Base-by-base conservation (phyloP, 139 green algal genomes). In the Bryopsis sp. region DNA sequence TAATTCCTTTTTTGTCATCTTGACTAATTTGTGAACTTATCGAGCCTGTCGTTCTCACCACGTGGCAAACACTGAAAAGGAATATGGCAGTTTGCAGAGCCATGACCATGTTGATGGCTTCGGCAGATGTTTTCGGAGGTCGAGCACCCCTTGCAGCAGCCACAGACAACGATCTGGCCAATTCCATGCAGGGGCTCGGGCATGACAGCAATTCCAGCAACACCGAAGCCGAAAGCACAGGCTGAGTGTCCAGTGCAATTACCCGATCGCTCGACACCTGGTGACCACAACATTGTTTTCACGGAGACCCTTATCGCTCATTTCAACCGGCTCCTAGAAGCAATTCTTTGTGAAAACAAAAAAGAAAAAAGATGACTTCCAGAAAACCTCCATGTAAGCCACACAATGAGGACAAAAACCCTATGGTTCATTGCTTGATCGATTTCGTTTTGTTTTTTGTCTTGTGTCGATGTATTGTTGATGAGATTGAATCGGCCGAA, bases 241-340 rank as follows among this genome's bases (percentile, higher is more conserved):
- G 59, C 15, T 29, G 59, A 28, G 59, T 67, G 33, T 67, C 59
- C 59, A 67, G 33, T 47, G 59, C 59, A 67, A 67, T 67, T 29
- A 67, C 59, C 29, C 59, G 31, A 24, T 43, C 33, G 5, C 59
- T 32, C 5, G 26, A 47, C n/a, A 67, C 15, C 59, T 67, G 39
- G 7, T 47, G 33, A 29, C 8, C 7, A 26, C 50, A 7, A 7
- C 6, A 29, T 61, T 11, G 50, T 33, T 24, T 61, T 19, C 8
- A n/a, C n/a, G n/a, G n/a, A n/a, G n/a, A n/a, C n/a, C n/a, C n/a
- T n/a, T n/a, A n/a, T n/a, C n/a, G n/a, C n/a, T n/a, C n/a, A n/a
- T n/a, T n/a, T n/a, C n/a, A n/a, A n/a, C n/a, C n/a, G n/a, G n/a
- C n/a, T n/a, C n/a, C n/a, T n/a, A n/a, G n/a, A n/a, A n/a, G n/a